A percentile compares a stretch with the other conserved stretches of the same genome.
Conservation (phyloP, 169 alveolate genomes). For the Plasmodium knowlesi region DNA sequence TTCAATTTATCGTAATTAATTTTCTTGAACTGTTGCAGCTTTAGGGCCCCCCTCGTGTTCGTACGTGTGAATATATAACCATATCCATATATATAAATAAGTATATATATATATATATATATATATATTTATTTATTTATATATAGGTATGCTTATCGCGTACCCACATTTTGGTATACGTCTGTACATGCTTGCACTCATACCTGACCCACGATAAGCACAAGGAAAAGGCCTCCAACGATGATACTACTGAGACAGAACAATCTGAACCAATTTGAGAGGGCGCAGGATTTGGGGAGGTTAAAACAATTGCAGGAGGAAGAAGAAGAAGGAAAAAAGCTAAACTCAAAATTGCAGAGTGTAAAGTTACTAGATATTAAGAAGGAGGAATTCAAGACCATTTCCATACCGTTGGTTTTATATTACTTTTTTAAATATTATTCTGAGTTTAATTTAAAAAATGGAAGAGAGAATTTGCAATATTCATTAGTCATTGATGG, state of each 20-base stretch:
- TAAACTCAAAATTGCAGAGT: neutral
- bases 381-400: neutral
- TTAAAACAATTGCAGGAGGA: neutral
- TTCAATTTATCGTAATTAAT: neutral
- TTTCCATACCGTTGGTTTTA: constrained; percentile 18
- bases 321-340: neutral
- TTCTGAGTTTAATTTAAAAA: constrained; percentile 14
- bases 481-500: constrained; percentile 50
- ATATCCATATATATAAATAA: neutral
- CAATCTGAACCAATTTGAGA: neutral
- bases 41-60: neutral
- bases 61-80: neutral
- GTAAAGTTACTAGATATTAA: constrained; percentile 29
- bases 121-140: too few relatives aligned
- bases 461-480: neutral
- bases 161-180: constrained; percentile 8
- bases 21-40: neutral
- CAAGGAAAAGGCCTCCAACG: neutral
- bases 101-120: too few relatives aligned
- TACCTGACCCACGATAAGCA: neutral
- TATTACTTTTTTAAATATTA: constrained; percentile 29
- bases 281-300: neutral
- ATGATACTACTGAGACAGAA: constrained; percentile 21
- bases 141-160: neutral
- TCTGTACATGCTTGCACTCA: constrained; percentile 4